phyloP scores from a whole-genome alignment of 257 asterid genomes.

The Scutellaria barbata region DNA sequence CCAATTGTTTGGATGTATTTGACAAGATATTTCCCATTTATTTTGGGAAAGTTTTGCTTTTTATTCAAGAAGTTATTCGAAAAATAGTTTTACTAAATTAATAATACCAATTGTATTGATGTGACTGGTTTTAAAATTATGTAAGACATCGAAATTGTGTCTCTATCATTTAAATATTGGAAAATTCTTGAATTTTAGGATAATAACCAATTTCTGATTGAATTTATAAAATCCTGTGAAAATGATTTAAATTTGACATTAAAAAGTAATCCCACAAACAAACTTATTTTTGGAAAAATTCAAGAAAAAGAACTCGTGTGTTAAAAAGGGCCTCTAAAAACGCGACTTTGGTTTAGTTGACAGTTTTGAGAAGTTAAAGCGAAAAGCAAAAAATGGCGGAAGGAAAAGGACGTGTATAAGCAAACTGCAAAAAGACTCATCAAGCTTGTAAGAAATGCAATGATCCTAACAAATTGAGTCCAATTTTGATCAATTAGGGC shows the following conservation, averaged over 20 bases:
- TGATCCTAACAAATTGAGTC: slow-evolving; percentile 32
- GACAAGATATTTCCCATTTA: not conserved
- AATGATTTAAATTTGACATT: too few species aligned
- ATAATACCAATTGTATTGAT: too few species aligned
- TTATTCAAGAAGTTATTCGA: too few species aligned
- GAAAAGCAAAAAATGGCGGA: slow-evolving; percentile 46
- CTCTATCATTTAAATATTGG: too few species aligned
- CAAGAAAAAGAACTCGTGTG: not conserved
- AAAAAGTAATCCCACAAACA: not conserved
- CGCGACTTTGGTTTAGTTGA: slow-evolving; percentile 32
- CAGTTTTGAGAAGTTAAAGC: slow-evolving; percentile 27
- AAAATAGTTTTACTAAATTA: too few species aligned
- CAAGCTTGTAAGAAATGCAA: not conserved
- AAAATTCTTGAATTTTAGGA: too few species aligned
- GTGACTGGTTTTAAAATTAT: too few species aligned
- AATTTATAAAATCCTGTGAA: too few species aligned
- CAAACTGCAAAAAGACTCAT: not conserved
- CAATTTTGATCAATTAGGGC: slow-evolving; percentile 33
- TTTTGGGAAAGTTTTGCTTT: not conserved
- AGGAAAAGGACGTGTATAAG: slow-evolving; percentile 16
- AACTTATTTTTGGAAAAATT: too few species aligned
- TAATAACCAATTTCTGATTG: too few species aligned
- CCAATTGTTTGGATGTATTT: not conserved
- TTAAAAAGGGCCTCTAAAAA: too few species aligned
- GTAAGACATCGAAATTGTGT: too few species aligned